Percentiles rank a stretch among this genome's conserved stretches.
Evolutionary conservation across 1,284 basidiomycete species (phyloP).

Genomic region (Anthracocystis panici-leucophaei): DNA sequence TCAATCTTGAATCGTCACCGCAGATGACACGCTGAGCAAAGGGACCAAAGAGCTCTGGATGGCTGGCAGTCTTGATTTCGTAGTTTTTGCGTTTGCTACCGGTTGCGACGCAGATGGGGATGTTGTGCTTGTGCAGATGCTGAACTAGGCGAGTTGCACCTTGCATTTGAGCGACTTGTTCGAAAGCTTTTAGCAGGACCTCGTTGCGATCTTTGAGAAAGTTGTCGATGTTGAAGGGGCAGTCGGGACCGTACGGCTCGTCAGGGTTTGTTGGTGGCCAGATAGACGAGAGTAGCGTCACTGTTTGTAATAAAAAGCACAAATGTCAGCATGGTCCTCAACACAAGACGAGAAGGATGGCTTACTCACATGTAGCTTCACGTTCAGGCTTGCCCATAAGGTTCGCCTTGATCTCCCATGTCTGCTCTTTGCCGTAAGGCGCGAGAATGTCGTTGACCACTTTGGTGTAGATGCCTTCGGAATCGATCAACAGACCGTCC

Average conservation of each 20-base stretch:
- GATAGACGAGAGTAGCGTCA: conserved; percentile 58
- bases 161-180: conserved; percentile 64
- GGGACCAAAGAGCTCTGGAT: conserved; percentile 57
- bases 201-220: conserved; percentile 65
- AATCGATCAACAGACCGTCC: conserved; percentile 69
- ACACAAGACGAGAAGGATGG: too few relatives aligned
- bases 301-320: too few relatives aligned
- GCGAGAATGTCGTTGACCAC: conserved; percentile 68
- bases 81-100: conserved; percentile 66
- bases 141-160: conserved; percentile 65
- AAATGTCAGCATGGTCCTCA: too few relatives aligned
- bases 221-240: conserved; percentile 65
- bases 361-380: conserved; percentile 47
- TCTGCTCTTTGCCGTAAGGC: conserved; percentile 69
- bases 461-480: conserved; percentile 67
- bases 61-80: conserved; percentile 63
- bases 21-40: conserved; percentile 64
- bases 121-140: conserved; percentile 62
- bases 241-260: conserved; percentile 52
- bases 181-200: conserved; percentile 61
- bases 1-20: conserved; percentile 64
- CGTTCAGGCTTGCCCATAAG: conserved; percentile 69
- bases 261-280: conserved; percentile 61
- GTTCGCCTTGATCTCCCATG: conserved; percentile 69
- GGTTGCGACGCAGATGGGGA: conserved; percentile 69